phyloP scores from a whole-genome alignment of 805 yeast species.

The Yarrowia sp. region DNA sequence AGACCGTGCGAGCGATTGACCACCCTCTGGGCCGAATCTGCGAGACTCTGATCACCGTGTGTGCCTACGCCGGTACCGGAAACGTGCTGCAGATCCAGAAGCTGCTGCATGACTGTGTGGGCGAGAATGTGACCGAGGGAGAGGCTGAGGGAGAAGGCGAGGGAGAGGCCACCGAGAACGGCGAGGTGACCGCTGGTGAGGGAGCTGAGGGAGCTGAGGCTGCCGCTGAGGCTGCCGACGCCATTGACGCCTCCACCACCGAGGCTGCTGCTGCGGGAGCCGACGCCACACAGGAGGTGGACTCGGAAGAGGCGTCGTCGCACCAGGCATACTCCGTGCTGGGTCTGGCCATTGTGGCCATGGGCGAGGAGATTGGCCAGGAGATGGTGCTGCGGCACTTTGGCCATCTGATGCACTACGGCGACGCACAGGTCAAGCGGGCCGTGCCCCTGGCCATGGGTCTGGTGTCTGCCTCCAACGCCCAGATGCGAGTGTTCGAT shows the following conservation, averaged over 20 bases:
- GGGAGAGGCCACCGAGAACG: conserved; percentile 52
- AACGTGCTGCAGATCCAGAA: conserved; percentile 94
- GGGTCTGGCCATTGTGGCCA: conserved; percentile 91
- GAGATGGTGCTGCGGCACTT: conserved; percentile 97
- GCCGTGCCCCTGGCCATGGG: conserved; percentile 99
- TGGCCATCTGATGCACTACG: conserved; percentile 97
- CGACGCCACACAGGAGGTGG: conserved; percentile 44
- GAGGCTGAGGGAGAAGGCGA: conserved; percentile 52
- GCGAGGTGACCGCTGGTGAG: conserved; percentile 52
- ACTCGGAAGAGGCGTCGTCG: conserved; percentile 41
- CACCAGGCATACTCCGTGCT: conserved; percentile 89
- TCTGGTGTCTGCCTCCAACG: conserved; percentile 87
- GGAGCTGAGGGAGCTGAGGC: conserved; percentile 46
- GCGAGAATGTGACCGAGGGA: conserved; percentile 57
- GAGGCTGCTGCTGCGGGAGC: conserved; percentile 46
- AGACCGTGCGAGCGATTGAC: conserved; percentile 91
- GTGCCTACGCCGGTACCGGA: conserved; percentile 98
- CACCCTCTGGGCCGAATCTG: conserved; percentile 91
- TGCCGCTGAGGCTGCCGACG: conserved; percentile 44
- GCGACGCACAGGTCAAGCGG: conserved; percentile 85
- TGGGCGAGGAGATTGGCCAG: conserved; percentile 98
- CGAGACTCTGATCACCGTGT: conserved; percentile 86
- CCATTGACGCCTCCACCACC: conserved; percentile 42
- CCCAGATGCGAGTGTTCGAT: conserved; percentile 96
- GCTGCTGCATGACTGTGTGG: conserved; percentile 83